Evolutionary conservation across 148 eudicot species (phyloP), one percentile per base, ranked within the genome.

Genomic region (Spergularia marina): DNA sequence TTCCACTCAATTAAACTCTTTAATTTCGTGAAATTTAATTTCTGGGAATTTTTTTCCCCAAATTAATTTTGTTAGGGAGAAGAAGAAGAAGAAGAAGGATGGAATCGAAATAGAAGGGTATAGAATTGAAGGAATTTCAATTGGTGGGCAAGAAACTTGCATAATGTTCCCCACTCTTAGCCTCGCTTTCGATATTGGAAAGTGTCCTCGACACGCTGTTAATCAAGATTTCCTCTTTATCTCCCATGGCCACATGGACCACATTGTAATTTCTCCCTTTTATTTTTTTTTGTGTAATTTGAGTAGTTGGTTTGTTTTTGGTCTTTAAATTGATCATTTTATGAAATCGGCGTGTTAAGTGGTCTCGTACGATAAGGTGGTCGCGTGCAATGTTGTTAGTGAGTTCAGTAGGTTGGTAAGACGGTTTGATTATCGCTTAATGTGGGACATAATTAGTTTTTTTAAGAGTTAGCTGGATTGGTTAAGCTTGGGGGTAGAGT

Each of bases 241-340:
- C 75, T 93, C 98, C 18, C 98, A 94, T 62, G 98, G 91, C 41
- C 98, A 94, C 76, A 89, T 94, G 98, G 98, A 94, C 53, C 98
- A 94, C 82, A 94, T 94, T 74, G 97, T 93, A 83, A 68, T 64
- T 25, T 34, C 68, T n/a, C 34, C 25, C 13, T 69, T 20, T 12
- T 44, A 39, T 53, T 52, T n/a, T n/a, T 2, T 25, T 14, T 10
- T 65, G 14, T 15, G 49, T 9, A 44, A 6, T 17, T 72, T 58
- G 12, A 12, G 51, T 11, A 21, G 12, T 17, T 4, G 36, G 34
- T 54, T 9, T 17, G 7, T 54, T 54, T 20, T 72, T 14, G 10
- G 18, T 53, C 18, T 54, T 57, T 17, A 16, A 39, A 25, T 21
- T 61, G 60, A 61, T 74, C 11, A n/a, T 7, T 11, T 30, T 34